Base-by-base conservation (phyloP, 192 early-diverging fungal species). In the Allomyces arbusculus region DNA sequence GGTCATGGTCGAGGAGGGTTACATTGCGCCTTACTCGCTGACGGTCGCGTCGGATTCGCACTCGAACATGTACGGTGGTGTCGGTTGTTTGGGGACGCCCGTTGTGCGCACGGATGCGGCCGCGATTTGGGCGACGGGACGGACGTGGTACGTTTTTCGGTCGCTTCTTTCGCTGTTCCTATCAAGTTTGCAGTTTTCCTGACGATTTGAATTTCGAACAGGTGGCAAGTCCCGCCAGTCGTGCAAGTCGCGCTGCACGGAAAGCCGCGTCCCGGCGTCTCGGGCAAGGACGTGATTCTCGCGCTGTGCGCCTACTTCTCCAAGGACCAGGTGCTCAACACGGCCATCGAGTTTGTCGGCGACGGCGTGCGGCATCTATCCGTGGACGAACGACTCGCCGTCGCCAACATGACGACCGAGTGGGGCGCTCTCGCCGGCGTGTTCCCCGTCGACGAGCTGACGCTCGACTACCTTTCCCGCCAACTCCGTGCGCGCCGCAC, bases 351-450 rank as follows among this genome's bases (percentile, higher is more conserved):
- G 79, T 99, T 99, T 72, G 82, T 81, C 55, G 93, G 93, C 61
- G 76, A 80, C 58, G 80, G 79, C 40, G 77, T 88, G 12, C 68
- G 70, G 24, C 69, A 71, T 16, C 72, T 99, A 65, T 77, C 81
- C 0, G 79, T 98, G 12, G 91, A 94, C 70, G 93, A 95, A 64
- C 85, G 94, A 11, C 78, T 99, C 65, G 91, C 95, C 61, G 91
- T 99, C 68, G 85, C 94, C 69, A 99, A 99, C 77, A 96, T 99
- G 95, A 99, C 95, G 7, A 99, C 95, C 40, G 95, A 99, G 74
- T 99, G 95, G 95, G 95, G 95, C 72, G 92, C 93, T 10, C 80
- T 99, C 23, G 95, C 92, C 61, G 95, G 95, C 44, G 82, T 99
- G 10, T 99, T 99, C 73, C 89, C 91, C 4, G 90, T 94, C 22